These are phyloP conservation scores for Candida ficus DNA, from an alignment of 805 yeast genomes.

Conservation along the genomic window DNA sequence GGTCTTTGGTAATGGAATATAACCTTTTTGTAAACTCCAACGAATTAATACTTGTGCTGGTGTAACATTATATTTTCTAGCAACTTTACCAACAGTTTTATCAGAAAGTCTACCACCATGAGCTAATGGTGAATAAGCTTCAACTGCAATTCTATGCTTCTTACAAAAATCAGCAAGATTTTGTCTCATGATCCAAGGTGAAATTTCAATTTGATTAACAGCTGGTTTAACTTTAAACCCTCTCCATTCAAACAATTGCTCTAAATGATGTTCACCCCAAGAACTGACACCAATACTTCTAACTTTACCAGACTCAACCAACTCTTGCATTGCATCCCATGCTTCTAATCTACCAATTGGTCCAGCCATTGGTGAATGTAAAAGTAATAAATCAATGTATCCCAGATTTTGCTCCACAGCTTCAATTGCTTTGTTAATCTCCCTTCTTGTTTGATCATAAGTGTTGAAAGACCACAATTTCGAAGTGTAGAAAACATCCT, in stretches of 20 bases:
- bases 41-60: constrained; percentile 49
- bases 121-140: constrained; percentile 66
- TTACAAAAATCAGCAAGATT: constrained; percentile 40
- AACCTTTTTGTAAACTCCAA: constrained; percentile 57
- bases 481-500: constrained; percentile 59
- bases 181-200: constrained; percentile 43
- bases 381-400: constrained; percentile 69
- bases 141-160: constrained; percentile 41
- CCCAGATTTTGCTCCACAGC: constrained; percentile 45
- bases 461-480: constrained; percentile 57
- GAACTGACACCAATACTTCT: constrained; percentile 75
- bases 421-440: constrained; percentile 50
- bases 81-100: constrained; percentile 36
- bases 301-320: constrained; percentile 53
- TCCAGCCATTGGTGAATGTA: constrained; percentile 60
- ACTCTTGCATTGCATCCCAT: constrained; percentile 75
- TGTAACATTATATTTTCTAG: constrained; percentile 36
- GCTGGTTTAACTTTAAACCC: constrained; percentile 55
- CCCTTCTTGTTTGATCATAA: constrained; percentile 48
- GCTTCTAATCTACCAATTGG: constrained; percentile 53
- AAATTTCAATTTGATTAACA: constrained; percentile 64
- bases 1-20: constrained; percentile 51
- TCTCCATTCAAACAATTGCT: constrained; percentile 58
- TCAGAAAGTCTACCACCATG: constrained; percentile 44
- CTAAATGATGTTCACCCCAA: constrained; percentile 58